Evolutionary conservation across 2,329 filamentous ascomycete species (phyloP).

Genomic region (Penicillium sp.): DNA sequence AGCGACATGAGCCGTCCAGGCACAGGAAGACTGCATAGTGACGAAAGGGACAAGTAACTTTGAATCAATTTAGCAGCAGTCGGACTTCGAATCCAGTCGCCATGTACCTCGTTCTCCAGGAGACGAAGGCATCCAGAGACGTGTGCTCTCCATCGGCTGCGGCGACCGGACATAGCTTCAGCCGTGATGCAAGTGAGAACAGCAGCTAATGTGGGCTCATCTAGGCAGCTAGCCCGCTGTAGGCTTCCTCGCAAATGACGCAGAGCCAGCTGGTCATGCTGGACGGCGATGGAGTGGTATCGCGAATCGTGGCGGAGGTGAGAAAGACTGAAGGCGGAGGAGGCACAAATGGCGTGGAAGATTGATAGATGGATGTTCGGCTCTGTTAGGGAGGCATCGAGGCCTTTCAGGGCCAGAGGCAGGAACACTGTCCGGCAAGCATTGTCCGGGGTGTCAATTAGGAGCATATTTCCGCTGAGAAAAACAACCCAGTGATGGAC

Average conservation of each 20-base stretch:
- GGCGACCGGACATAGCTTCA: constrained; percentile 27
- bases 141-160: constrained; percentile 25
- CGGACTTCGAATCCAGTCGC: constrained; percentile 17
- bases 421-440: constrained; percentile 29
- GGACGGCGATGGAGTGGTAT: constrained; percentile 27
- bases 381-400: constrained; percentile 10
- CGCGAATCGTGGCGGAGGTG: constrained; percentile 24
- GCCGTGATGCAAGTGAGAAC: constrained; percentile 21
- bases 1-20: constrained; percentile 21
- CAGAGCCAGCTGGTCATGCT: constrained; percentile 30
- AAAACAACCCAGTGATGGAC: constrained; percentile 32
- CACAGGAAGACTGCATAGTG: constrained; percentile 27
- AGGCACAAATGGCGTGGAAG: constrained; percentile 29
- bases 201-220: constrained; percentile 20
- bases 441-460: constrained; percentile 30
- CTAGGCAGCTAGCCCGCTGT: constrained; percentile 9
- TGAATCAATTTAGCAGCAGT: constrained; percentile 22
- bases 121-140: constrained; percentile 23
- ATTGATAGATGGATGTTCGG: constrained; percentile 29
- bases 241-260: constrained; percentile 27
- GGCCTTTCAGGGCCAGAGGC: constrained; percentile 21
- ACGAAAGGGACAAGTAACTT: constrained; percentile 30
- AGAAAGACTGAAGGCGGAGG: constrained; percentile 24
- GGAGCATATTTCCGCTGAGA: constrained; percentile 29
- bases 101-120: constrained; percentile 21